These are phyloP conservation scores for Penicillium parvum DNA, from an alignment of 495 filamentous ascomycete genomes.

Conservation along the genomic window DNA sequence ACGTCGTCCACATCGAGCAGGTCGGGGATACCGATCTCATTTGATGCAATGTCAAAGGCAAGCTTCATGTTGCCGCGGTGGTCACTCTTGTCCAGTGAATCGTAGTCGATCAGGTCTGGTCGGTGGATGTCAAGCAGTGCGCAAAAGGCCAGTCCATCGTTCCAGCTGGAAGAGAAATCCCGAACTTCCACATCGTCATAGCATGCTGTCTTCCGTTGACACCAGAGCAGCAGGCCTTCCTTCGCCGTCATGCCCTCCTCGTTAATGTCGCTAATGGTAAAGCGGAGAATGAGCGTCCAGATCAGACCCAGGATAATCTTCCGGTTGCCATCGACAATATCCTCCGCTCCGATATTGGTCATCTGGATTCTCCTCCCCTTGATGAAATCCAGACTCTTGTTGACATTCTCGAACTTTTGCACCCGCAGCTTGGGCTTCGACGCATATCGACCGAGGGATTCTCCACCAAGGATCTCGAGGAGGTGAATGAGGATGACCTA, in stretches of 20 bases:
- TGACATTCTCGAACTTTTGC: constrained; percentile 97
- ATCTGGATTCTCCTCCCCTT: constrained; percentile 87
- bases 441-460: constrained; percentile 94
- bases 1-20: constrained; percentile 97
- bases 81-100: constrained; percentile 87
- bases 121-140: constrained; percentile 95
- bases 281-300: constrained; percentile 95
- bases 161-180: constrained; percentile 95
- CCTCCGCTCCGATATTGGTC: constrained; percentile 97
- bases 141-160: constrained; percentile 94
- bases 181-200: constrained; percentile 93
- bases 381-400: constrained; percentile 89
- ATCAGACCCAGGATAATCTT: constrained; percentile 97
- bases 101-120: constrained; percentile 94
- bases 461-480: constrained; percentile 88
- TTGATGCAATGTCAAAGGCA: constrained; percentile 90
- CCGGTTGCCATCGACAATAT: constrained; percentile 95
- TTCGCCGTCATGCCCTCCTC: constrained; percentile 97
- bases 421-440: constrained; percentile 92
- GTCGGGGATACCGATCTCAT: constrained; percentile 96
- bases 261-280: constrained; percentile 98
- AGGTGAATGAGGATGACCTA: constrained; percentile 93
- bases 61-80: constrained; percentile 96
- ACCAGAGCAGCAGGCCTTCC: constrained; percentile 93
- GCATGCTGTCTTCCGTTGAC: constrained; percentile 96